Evolutionary conservation across 148 eudicot genomes (phyloP).

Genomic region (Fagopyrum homotropicum): DNA sequence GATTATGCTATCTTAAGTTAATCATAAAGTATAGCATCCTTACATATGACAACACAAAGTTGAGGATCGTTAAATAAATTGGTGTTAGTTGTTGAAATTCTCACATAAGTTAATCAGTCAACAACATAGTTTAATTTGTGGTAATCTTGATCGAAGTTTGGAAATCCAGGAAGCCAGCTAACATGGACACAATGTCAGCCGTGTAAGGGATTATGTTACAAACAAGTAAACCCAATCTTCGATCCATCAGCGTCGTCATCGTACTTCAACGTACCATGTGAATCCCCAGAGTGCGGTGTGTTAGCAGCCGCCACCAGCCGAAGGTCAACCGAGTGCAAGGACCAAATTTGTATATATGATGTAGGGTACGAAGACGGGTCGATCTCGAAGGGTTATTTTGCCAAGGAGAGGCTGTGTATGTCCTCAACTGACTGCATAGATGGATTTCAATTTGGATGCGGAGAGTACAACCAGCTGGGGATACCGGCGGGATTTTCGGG

Average conservation of each 20-base stretch:
- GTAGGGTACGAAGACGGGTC: slow-evolving; percentile 64
- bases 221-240: slow-evolving; percentile 46
- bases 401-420: slow-evolving; percentile 8
- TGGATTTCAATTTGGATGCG: slow-evolving; percentile 20
- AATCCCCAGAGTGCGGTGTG: slow-evolving; percentile 34
- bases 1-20: too few relatives aligned
- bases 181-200: slow-evolving; percentile 65
- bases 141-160: too few relatives aligned
- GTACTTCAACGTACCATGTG: slow-evolving; percentile 51
- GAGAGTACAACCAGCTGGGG: slow-evolving; percentile 15
- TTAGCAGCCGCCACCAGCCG: slow-evolving; percentile 42
- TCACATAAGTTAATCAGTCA: too few relatives aligned
- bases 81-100: too few relatives aligned
- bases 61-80: too few relatives aligned
- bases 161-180: slow-evolving; percentile 28
- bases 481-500: slow-evolving; percentile 17
- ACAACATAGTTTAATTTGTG: too few relatives aligned
- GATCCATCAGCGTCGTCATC: slow-evolving; percentile 44
- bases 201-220: slow-evolving; percentile 44
- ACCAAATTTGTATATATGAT: slow-evolving; percentile 48
- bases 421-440: not conserved
- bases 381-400: slow-evolving; percentile 38
- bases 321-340: slow-evolving; percentile 35
- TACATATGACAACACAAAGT: too few relatives aligned
- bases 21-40: too few relatives aligned